These are phyloP conservation scores for Talaromyces wortmannii DNA, from an alignment of 495 filamentous ascomycete species.

Conservation along the genomic window DNA sequence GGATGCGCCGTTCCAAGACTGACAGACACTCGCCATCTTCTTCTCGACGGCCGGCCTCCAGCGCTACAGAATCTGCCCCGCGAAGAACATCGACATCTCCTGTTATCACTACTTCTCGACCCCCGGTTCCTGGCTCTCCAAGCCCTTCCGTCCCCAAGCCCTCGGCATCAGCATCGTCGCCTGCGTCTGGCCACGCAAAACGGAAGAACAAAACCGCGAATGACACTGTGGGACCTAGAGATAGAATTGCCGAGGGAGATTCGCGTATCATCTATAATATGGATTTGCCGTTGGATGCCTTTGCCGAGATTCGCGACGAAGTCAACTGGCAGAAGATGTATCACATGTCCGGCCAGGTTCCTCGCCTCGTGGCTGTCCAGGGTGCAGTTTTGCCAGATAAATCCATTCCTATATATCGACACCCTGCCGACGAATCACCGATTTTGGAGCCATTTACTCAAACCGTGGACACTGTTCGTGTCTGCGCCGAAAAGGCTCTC, in stretches of 20 bases:
- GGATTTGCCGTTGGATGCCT: slow-evolving; percentile 50
- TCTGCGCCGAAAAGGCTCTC: slow-evolving; percentile 57
- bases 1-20: neutral
- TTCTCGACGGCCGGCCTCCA: neutral
- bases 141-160: neutral
- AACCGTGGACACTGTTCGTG: slow-evolving; percentile 60
- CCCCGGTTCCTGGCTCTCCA: slow-evolving; percentile 2
- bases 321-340: slow-evolving; percentile 90
- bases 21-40: neutral
- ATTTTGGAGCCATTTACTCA: slow-evolving; percentile 69
- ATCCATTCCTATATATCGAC: slow-evolving; percentile 83
- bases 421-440: slow-evolving; percentile 86
- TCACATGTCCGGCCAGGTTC: slow-evolving; percentile 86
- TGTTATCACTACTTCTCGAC: neutral
- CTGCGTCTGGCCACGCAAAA: neutral
- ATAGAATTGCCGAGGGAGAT: slow-evolving; percentile 66
- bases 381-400: slow-evolving; percentile 65
- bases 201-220: slow-evolving; percentile 1
- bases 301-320: slow-evolving; percentile 65
- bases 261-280: slow-evolving; percentile 68
- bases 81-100: slow-evolving; percentile 1
- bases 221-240: slow-evolving; percentile 26
- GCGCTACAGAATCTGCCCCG: neutral
- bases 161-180: neutral
- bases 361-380: slow-evolving; percentile 88